Evolutionary conservation across 2,329 filamentous ascomycete species (phyloP), one percentile per base, ranked within the genome.

Genomic region (Lachnellula cervina): DNA sequence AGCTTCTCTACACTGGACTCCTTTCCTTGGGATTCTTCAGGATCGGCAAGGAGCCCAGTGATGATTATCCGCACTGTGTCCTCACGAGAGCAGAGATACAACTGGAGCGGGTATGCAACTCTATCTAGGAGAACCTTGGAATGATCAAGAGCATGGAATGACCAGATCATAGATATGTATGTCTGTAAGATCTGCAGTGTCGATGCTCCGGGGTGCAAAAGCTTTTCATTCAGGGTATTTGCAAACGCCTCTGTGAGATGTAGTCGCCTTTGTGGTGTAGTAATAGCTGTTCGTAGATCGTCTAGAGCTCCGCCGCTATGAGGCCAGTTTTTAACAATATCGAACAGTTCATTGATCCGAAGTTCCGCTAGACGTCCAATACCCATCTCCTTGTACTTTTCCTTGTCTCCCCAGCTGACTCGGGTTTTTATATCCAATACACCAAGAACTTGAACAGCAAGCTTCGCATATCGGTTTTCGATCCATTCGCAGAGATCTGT

Each of bases 11-110:
- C 77, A 58, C 47, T 71, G 68, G 43, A 72, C 70, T 51, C 63
- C 43, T 59, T 64, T 62, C 63, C 64, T 57, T 69, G 72, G 49
- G 67, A 61, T 55, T 76, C 71, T 56, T 82, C 79, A 16, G 75
- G 77, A 53, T 83, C 84, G 4, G 87, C 81, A 4, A 93, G 76
- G 42, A 92, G 77, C 43, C 88, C 89, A 0, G 82, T 83, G 46
- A 92, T 88, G 28, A 93, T 87, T 49, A 90, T 86, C 25, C 86
- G 81, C 40, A 90, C 87, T 1, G 89, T 89, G 67, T 93, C 89
- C 58, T 90, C 87, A 53, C 88, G 80, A 56, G 87, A 85, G 64
- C 87, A 88, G 14, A 93, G 74, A 64, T 92, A 92, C n/a, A 86
- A 71, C 59, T 90, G 86, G 43, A 93, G 77, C 0, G 86, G 84